Evolutionary conservation across 805 yeast species (phyloP), one percentile per base, ranked within the genome.

Genomic region (Candida railenensis): DNA sequence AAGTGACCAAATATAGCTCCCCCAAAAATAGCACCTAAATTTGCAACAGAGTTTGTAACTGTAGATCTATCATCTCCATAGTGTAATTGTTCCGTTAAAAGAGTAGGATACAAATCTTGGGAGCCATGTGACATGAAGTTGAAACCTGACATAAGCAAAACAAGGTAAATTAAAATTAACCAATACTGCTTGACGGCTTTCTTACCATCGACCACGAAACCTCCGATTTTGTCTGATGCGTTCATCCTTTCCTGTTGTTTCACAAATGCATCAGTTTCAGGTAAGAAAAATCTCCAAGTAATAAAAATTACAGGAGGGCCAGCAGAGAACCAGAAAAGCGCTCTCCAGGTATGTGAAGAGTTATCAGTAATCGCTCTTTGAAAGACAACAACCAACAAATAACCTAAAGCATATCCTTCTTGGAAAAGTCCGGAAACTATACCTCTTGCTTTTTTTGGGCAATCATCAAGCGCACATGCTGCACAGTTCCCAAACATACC

Each of bases 321-420:
- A n/a, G 88, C 82, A 50, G 83, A 78, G 53, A 84, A 82, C 83
- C 87, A 82, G 61, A 81, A 82, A 47, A 84, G 60, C 2, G 85
- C 73, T 64, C 87, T 77, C 89, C 89, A 84, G 0, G 72, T 67
- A 47, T 79, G 71, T 1, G 67, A 54, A 3, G 82, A 68, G 48
- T 73, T 77, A 56, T 76, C 78, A 7, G 77, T 80, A 49, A 84
- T 77, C 30, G 85, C 85, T 60, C 89, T 71, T 50, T 78, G 78
- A 67, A 83, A 84, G 20, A 83, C 70, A 42, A 82, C 87, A 4
- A 82, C 88, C 48, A 83, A 58, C 21, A 84, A 65, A 54, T 82
- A 83, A 20, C 90, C 90, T 41, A 84, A 74, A 0, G 87, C 84
- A 54, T 84, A 89, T 50, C 96, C 96, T 61, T 87, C 86, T 65